Conservation (phyloP, 2,329 filamentous ascomycete genomes). For the Trichophyton benhamiae region DNA sequence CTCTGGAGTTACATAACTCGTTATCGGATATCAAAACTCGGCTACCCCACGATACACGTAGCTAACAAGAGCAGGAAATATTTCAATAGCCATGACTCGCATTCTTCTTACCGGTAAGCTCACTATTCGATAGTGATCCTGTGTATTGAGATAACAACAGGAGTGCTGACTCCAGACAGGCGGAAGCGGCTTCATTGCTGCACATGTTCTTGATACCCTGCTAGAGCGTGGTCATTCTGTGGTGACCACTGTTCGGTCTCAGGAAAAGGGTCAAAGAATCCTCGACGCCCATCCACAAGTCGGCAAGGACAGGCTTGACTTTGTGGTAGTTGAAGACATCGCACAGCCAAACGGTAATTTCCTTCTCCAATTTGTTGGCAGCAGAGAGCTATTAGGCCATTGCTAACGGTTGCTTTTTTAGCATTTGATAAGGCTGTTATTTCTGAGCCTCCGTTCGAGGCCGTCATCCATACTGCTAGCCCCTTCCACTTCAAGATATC, state of each 20-base stretch:
- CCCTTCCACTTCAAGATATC: conserved; percentile 66
- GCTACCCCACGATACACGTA: neutral
- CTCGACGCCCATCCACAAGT: conserved; percentile 40
- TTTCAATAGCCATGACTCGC: conserved; percentile 15
- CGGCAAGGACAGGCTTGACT: conserved; percentile 47
- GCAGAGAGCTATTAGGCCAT: neutral
- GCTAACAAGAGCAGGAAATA: neutral
- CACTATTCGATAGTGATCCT: neutral
- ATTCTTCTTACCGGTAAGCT: conserved; percentile 19
- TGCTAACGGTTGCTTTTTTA: neutral
- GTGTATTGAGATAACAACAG: neutral
- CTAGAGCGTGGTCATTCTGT: conserved; percentile 47
- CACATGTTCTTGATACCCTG: conserved; percentile 49
- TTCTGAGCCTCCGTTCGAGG: conserved; percentile 55
- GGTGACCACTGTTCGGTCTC: conserved; percentile 50
- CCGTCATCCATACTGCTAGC: conserved; percentile 61
- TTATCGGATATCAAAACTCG: neutral
- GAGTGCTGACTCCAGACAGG: conserved; percentile 24
- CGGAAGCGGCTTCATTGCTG: conserved; percentile 54
- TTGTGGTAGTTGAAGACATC: conserved; percentile 60
- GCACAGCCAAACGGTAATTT: conserved; percentile 33
- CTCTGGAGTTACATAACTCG: no score
- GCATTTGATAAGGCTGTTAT: conserved; percentile 57
- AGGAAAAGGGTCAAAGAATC: conserved; percentile 51
- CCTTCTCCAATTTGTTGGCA: neutral